Percentiles rank a stretch among this genome's conserved stretches.
phyloP scores from a whole-genome alignment of 129 eudicot genomes.

The Logfia minima region DNA sequence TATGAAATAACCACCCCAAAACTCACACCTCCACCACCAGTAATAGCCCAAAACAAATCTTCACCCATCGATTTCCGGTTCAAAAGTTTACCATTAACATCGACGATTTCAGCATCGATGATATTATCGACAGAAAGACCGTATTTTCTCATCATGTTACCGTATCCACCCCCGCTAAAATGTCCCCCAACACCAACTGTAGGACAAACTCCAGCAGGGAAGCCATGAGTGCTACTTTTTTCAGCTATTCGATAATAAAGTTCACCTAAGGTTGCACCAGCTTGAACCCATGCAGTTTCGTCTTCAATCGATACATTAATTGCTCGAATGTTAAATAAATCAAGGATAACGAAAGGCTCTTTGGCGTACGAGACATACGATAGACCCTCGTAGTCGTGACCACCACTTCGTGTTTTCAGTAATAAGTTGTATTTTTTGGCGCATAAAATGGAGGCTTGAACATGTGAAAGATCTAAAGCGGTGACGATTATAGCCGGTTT shows the following conservation, averaged over 20 bases:
- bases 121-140: slow-evolving; percentile 53
- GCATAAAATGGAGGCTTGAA: slow-evolving; percentile 43
- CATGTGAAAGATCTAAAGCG: slow-evolving; percentile 44
- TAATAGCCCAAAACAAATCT: slow-evolving; percentile 63
- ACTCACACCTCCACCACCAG: slow-evolving; percentile 55
- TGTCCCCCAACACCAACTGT: slow-evolving; percentile 64
- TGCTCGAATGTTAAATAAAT: slow-evolving; percentile 39
- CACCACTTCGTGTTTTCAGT: slow-evolving; percentile 50
- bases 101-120: slow-evolving; percentile 40
- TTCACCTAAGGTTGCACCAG: slow-evolving; percentile 53
- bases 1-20: slow-evolving; percentile 50
- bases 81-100: slow-evolving; percentile 30
- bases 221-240: slow-evolving; percentile 40
- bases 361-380: slow-evolving; percentile 38
- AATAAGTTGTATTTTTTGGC: slow-evolving; percentile 28
- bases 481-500: slow-evolving; percentile 46
- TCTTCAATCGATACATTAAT: slow-evolving; percentile 32
- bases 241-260: slow-evolving; percentile 44
- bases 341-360: slow-evolving; percentile 43
- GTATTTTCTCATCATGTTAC: slow-evolving; percentile 49
- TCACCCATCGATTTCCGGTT: slow-evolving; percentile 52
- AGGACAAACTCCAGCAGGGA: slow-evolving; percentile 59
- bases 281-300: slow-evolving; percentile 51
- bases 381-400: slow-evolving; percentile 51
- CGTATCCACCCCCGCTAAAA: slow-evolving; percentile 51